phyloP scores from a whole-genome alignment of 1,284 basidiomycete genomes.

The Cutaneotrichosporon sp. region DNA sequence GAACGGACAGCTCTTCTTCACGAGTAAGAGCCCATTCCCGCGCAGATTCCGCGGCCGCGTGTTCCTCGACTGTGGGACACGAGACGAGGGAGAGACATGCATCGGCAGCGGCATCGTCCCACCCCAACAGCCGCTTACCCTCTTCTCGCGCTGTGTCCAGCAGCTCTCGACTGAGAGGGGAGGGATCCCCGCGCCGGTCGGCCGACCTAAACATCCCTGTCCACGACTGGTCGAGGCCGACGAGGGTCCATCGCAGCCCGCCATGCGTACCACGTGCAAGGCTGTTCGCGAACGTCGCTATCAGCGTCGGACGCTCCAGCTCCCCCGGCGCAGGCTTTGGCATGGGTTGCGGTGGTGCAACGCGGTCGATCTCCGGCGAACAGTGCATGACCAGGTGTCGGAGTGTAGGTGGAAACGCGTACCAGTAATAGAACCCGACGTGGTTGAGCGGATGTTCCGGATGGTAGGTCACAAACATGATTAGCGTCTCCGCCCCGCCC shows the following conservation, averaged over 20 bases:
- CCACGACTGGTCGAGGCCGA: neutral
- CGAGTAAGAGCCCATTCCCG: no score
- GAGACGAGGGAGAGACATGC: neutral
- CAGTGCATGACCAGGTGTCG: neutral
- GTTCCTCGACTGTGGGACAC: neutral
- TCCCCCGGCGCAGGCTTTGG: neutral
- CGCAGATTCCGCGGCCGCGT: neutral
- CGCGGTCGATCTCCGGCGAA: no score
- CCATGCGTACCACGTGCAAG: neutral
- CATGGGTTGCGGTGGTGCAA: neutral
- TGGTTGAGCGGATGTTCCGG: neutral
- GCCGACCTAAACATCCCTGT: neutral
- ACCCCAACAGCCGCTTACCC: neutral
- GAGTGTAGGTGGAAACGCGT: neutral
- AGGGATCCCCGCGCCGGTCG: neutral
- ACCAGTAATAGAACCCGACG: neutral
- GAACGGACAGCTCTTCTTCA: no score
- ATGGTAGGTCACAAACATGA: neutral
- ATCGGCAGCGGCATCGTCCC: neutral
- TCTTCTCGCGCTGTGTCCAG: neutral
- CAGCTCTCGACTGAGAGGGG: neutral
- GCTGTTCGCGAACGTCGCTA: neutral
- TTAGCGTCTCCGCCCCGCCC: neutral
- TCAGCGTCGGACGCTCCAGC: neutral
- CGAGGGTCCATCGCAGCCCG: neutral